Evolutionary conservation across 257 asterid species (phyloP), one percentile per base, ranked within the genome.

Genomic region (Echium plantagineum): DNA sequence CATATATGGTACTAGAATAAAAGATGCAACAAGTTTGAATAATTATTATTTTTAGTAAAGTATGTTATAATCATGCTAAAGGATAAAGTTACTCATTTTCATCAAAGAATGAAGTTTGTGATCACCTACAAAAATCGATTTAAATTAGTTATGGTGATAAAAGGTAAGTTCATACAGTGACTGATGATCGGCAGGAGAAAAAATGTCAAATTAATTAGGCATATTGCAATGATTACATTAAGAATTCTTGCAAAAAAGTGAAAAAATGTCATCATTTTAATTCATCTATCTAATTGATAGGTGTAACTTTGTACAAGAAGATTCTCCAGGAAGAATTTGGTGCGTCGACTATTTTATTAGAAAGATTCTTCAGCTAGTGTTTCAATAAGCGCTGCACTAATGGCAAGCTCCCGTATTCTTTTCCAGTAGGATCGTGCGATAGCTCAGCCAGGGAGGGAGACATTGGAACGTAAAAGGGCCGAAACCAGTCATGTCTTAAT

Each of bases 381-480:
- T 7, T 31, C 8, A 31, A 7, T 31, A 31, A 24, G 26, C 26
- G 3, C 26, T 24, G 26, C 26, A 24, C 26, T 24, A 3, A 24
- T 24, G 26, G 3, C 26, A 24, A 24, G 26, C 3, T 24, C 1
- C 26, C 1, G 26, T 24, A 75, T 5, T 18, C 69, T 19, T 13
- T 35, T 62, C 83, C 95, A 19, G 58, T 48, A 2, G 76, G 69
- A 48, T 83, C 85, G 15, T 35, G 4, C 90, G 80, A 59, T 94
- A 85, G 7, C 62, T 78, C 3, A 24, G 26, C 26, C 22, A 0
- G 88, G 83, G 17, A 89, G 74, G 35, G 94, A 72, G 59, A 85
- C 54, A 64, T 81, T 85, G 6, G 95, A 89, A n/a, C n/a, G n/a
- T n/a, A n/a, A n/a, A n/a, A 0, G 75, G 66, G n/a, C 96, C 96